Evolutionary conservation across 2,329 filamentous ascomycete species (phyloP).

Genomic region (Karstenula rhodostoma): DNA sequence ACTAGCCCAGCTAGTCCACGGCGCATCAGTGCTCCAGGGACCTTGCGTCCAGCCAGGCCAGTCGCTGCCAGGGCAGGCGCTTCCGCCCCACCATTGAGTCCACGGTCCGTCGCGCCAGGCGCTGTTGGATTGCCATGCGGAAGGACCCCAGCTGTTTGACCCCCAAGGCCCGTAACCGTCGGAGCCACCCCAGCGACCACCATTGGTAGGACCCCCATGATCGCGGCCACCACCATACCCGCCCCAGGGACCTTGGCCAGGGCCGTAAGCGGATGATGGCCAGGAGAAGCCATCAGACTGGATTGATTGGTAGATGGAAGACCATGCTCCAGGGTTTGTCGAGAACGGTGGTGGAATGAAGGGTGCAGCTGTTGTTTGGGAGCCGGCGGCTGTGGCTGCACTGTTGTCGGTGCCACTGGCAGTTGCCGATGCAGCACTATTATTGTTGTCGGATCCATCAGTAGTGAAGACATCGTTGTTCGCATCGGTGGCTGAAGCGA

Average conservation of each 20-base stretch:
- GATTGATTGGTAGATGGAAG: conserved; percentile 38
- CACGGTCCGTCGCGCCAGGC: conserved; percentile 42
- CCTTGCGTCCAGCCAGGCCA: conserved; percentile 51
- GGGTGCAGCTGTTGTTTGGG: conserved; percentile 4
- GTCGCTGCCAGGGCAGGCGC: conserved; percentile 39
- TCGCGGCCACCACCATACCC: conserved; percentile 21
- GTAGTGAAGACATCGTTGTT: background rate
- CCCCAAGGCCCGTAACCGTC: conserved; percentile 40
- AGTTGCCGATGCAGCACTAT: background rate
- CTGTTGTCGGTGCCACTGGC: background rate
- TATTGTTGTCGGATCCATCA: conserved; percentile 1
- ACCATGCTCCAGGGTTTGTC: conserved; percentile 30
- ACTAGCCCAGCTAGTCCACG: conserved; percentile 47
- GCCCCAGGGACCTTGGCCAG: conserved; percentile 29
- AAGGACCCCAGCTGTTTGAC: conserved; percentile 34
- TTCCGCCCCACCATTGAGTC: conserved; percentile 48
- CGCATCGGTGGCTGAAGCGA: background rate
- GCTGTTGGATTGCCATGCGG: conserved; percentile 36
- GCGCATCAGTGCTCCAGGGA: conserved; percentile 44
- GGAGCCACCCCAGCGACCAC: conserved; percentile 24
- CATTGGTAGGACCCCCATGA: conserved; percentile 21
- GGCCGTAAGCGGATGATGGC: conserved; percentile 32
- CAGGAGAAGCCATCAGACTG: conserved; percentile 31
- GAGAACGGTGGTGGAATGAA: conserved; percentile 17
- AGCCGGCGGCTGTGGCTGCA: conserved; percentile 1